These are phyloP conservation scores for Candida krabiensis DNA, from an alignment of 805 yeast genomes.

Conservation along the genomic window DNA sequence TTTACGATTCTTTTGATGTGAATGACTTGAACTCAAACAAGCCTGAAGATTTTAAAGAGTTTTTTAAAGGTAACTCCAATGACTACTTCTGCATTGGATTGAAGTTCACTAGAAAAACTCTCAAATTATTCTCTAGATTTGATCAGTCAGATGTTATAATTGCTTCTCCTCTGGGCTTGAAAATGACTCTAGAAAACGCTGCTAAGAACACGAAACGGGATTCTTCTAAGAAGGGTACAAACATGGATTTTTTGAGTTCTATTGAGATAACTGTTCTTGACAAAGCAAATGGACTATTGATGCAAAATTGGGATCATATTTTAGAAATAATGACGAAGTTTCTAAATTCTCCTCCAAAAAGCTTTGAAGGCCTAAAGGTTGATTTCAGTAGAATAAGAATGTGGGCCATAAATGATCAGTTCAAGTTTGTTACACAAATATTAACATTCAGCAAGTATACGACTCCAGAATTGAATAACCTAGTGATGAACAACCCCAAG, in stretches of 20 bases:
- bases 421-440: conserved; percentile 71
- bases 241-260: conserved; percentile 79
- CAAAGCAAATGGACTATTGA: conserved; percentile 79
- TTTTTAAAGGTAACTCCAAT: conserved; percentile 85
- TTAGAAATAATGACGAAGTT: conserved; percentile 61
- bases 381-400: conserved; percentile 90
- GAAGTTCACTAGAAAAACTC: conserved; percentile 83
- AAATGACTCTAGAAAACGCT: conserved; percentile 67
- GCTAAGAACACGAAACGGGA: conserved; percentile 35
- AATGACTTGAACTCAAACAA: conserved; percentile 45
- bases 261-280: conserved; percentile 82
- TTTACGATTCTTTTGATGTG: conserved; percentile 45
- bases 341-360: conserved; percentile 74
- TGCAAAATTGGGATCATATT: conserved; percentile 93
- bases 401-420: conserved; percentile 89
- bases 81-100: conserved; percentile 92
- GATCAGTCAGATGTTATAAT: conserved; percentile 82
- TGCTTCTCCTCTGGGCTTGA: conserved; percentile 90
- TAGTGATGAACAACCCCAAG: conserved; percentile 45
- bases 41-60: conserved; percentile 78
- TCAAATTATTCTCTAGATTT: conserved; percentile 81
- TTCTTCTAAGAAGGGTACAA: conserved; percentile 47
- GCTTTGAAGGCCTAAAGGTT: conserved; percentile 58
- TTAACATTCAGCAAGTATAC: conserved; percentile 70
- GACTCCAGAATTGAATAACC: conserved; percentile 79